Conservation (phyloP, 192 early-diverging fungal genomes). For the Spizellomyces punctatus region DNA sequence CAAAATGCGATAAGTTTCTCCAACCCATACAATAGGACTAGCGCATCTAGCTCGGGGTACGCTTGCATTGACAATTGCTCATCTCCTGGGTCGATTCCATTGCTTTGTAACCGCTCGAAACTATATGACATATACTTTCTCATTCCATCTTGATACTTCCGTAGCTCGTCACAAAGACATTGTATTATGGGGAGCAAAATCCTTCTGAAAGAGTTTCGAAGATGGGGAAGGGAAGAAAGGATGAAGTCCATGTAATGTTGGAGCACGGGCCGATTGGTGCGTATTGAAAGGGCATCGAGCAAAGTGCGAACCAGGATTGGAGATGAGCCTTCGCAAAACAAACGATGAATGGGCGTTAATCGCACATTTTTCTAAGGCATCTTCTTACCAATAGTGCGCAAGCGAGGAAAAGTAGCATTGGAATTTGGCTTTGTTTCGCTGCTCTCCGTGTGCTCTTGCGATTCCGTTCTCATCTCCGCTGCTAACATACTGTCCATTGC, state of each 20-base stretch:
- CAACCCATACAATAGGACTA: conserved; percentile 57
- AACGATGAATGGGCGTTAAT: no score
- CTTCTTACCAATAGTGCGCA: no score
- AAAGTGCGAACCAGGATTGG: conserved; percentile 60
- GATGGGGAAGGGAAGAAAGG: conserved; percentile 58
- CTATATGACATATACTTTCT: no score
- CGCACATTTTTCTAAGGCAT: no score
- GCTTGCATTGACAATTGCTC: no score
- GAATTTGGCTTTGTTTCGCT: no score
- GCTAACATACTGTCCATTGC: no score
- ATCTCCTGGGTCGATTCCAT: no score
- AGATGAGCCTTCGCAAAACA: conserved; percentile 36
- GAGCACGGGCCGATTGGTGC: conserved; percentile 67
- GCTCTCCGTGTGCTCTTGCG: no score
- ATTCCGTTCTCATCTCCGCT: no score
- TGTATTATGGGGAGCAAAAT: conserved; percentile 64
- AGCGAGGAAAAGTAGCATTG: no score
- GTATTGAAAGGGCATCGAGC: conserved; percentile 58
- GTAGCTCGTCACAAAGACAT: conserved; percentile 65
- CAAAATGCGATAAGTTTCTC: conserved; percentile 60
- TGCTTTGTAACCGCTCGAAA: no score
- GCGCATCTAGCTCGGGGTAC: conserved; percentile 50
- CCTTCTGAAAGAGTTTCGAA: conserved; percentile 63
- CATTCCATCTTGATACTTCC: neutral
- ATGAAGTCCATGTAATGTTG: conserved; percentile 81